These are phyloP conservation scores for Plantago ovata DNA, from an alignment of 257 asterid genomes.

Conservation along the genomic window DNA sequence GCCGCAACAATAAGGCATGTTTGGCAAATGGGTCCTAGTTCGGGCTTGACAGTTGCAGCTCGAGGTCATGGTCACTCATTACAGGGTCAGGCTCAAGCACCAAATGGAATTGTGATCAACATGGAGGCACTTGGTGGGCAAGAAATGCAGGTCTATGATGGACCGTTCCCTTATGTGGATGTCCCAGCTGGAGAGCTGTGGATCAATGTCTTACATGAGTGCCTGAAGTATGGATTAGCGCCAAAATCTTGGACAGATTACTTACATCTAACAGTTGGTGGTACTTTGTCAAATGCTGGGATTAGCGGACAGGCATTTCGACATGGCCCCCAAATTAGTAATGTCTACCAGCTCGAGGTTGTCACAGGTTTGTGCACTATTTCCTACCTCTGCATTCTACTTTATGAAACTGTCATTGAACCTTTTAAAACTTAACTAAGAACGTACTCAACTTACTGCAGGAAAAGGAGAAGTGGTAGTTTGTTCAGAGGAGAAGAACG, in stretches of 20 bases:
- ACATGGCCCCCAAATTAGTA: constrained; percentile 94
- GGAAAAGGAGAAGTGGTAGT: constrained; percentile 77
- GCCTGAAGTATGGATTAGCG: constrained; percentile 63
- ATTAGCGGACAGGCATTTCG: constrained; percentile 92
- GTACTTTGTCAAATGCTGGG: constrained; percentile 89
- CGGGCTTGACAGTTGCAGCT: constrained; percentile 65
- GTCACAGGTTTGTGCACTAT: constrained; percentile 67
- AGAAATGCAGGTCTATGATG: constrained; percentile 51
- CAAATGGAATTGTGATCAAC: constrained; percentile 65
- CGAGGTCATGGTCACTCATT: constrained; percentile 84
- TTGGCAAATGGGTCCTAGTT: constrained; percentile 66
- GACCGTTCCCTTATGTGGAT: constrained; percentile 56
- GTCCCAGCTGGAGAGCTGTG: constrained; percentile 79
- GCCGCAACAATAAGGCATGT: constrained; percentile 62
- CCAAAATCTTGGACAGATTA: constrained; percentile 97
- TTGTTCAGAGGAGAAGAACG: constrained; percentile 74
- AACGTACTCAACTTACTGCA: constrained; percentile 29
- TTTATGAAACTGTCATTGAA: background rate
- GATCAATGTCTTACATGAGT: constrained; percentile 67
- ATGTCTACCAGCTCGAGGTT: constrained; percentile 81
- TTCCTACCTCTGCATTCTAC: background rate
- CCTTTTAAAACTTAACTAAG: background rate
- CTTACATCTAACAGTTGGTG: constrained; percentile 83
- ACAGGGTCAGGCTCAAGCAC: constrained; percentile 74
- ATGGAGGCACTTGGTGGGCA: constrained; percentile 54